A percentile compares a stretch with the other conserved stretches of the same genome.
Conservation (phyloP, 2,329 filamentous ascomycete species). For the Dothidotthia symphoricarpi region DNA sequence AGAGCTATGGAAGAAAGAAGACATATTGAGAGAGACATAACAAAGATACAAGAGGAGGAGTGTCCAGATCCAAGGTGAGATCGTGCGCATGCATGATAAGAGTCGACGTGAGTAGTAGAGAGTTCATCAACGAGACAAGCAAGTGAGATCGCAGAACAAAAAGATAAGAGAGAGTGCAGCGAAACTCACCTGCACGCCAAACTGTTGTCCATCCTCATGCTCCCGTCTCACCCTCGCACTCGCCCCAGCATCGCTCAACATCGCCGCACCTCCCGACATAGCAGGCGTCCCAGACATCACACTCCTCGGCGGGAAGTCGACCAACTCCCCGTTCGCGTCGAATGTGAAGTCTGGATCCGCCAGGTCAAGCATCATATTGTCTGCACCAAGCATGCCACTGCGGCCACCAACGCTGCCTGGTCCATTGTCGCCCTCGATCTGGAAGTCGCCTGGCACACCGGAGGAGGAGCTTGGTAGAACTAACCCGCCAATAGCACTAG, state of each 20-base stretch:
- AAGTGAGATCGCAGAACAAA: constrained; percentile 1
- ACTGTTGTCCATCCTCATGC: constrained; percentile 42
- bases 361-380: constrained; percentile 42
- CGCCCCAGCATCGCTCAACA: constrained; percentile 35
- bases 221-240: constrained; percentile 45
- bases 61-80: constrained; percentile 5
- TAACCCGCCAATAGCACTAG: constrained; percentile 30
- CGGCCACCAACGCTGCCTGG: constrained; percentile 36
- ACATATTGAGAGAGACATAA: not conserved
- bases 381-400: constrained; percentile 34
- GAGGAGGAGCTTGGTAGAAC: constrained; percentile 52
- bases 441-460: constrained; percentile 41
- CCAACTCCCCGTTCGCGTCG: constrained; percentile 60
- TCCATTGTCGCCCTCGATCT: constrained; percentile 44
- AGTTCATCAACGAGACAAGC: not conserved
- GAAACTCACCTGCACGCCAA: constrained; percentile 39
- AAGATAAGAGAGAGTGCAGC: constrained; percentile 6
- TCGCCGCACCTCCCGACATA: constrained; percentile 5
- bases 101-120: not conserved
- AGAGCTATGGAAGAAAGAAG: not conserved
- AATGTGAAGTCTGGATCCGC: constrained; percentile 59
- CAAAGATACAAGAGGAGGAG: not conserved
- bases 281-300: constrained; percentile 15
- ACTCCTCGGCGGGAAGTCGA: constrained; percentile 43
- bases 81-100: constrained; percentile 3